Evolutionary conservation across 805 yeast genomes (phyloP).

Genomic region (Pichia rugopelliculosa): DNA sequence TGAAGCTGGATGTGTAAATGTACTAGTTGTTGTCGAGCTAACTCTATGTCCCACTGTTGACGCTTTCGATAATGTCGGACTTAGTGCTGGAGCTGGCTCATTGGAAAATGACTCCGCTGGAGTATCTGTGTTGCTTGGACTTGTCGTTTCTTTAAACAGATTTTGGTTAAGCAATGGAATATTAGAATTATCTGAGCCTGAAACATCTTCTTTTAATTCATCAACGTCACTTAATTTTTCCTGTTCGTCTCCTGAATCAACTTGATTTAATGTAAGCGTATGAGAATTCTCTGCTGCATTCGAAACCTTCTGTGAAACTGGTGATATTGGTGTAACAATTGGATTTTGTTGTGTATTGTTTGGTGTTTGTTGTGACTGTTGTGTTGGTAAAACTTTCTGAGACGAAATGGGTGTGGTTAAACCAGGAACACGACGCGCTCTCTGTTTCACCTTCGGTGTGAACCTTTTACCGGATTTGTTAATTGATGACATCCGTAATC

Average conservation of each 20-base stretch:
- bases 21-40: not conserved
- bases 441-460: constrained; percentile 45
- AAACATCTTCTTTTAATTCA: constrained; percentile 2
- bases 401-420: constrained; percentile 5
- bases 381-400: not conserved
- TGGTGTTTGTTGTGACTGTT: not conserved
- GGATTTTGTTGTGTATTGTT: not conserved
- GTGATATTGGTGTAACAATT: not conserved
- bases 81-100: not conserved
- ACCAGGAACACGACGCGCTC: constrained; percentile 14
- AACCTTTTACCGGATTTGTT: constrained; percentile 55
- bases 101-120: not conserved
- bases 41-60: not conserved
- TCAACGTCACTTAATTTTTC: constrained; percentile 7
- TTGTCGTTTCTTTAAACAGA: not conserved
- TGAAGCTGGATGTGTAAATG: not conserved
- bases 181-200: not conserved
- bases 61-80: not conserved
- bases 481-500: constrained; percentile 17
- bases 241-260: not conserved
- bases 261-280: no score
- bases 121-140: no score
- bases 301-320: not conserved
- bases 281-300: not conserved
- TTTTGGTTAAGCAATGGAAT: not conserved